A percentile compares a stretch with the other conserved stretches of the same genome.
These are phyloP conservation scores for Pyrenochaeta sp. DNA, from an alignment of 2,329 filamentous ascomycete species.

Conservation along the genomic window DNA sequence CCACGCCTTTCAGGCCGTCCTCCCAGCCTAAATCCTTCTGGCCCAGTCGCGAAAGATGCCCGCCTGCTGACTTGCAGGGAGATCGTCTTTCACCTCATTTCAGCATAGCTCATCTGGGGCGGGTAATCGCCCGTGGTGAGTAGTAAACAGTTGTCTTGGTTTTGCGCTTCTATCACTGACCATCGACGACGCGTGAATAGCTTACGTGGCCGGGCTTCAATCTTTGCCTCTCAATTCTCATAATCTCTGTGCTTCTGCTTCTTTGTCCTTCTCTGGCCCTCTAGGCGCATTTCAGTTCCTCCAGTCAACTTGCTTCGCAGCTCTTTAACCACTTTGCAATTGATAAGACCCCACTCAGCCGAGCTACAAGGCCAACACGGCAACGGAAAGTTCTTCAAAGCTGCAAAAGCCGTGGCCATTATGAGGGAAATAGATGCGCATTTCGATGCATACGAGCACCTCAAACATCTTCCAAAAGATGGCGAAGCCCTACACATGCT, in stretches of 20 bases:
- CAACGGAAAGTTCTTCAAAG: too few relatives aligned
- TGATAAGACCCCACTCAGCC: slow-evolving; percentile 1
- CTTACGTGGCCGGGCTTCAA: slow-evolving; percentile 32
- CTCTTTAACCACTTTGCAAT: not conserved
- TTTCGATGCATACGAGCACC: slow-evolving; percentile 59
- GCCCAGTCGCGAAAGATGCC: slow-evolving; percentile 13
- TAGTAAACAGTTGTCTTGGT: slow-evolving; percentile 9
- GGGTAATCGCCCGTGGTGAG: slow-evolving; percentile 4
- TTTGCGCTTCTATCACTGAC: slow-evolving; percentile 16
- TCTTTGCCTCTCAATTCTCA: slow-evolving; percentile 18
- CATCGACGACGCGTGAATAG: slow-evolving; percentile 31
- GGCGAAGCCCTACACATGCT: slow-evolving; percentile 65
- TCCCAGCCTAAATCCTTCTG: slow-evolving; percentile 14
- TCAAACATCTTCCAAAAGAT: slow-evolving; percentile 53
- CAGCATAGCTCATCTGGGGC: slow-evolving; percentile 10
- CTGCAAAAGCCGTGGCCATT: slow-evolving; percentile 9
- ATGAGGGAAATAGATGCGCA: slow-evolving; percentile 57
- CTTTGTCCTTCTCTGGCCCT: slow-evolving; percentile 10
- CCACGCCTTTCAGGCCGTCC: not conserved
- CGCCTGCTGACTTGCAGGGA: slow-evolving; percentile 23
- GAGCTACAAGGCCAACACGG: not conserved
- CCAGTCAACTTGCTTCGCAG: not conserved
- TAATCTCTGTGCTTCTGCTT: slow-evolving; percentile 11
- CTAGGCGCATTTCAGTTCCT: slow-evolving; percentile 2
- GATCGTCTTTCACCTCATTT: slow-evolving; percentile 14